A percentile compares a stretch with the other conserved stretches of the same genome.
These are phyloP conservation scores for Lophiotrema nucula DNA, from an alignment of 495 filamentous ascomycete species.

Conservation along the genomic window DNA sequence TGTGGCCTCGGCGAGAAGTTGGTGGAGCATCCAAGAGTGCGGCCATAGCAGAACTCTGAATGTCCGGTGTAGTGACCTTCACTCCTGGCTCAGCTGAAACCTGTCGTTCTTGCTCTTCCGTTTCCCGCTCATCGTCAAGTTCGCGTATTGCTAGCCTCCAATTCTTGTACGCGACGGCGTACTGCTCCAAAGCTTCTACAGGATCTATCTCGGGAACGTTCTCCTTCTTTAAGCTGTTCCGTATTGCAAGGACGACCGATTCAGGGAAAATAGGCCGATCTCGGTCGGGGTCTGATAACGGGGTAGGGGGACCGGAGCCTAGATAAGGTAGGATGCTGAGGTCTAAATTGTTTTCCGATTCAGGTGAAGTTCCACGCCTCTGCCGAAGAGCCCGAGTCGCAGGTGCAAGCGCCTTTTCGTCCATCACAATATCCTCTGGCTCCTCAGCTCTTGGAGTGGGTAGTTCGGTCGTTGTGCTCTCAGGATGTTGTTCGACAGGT, in stretches of 20 bases:
- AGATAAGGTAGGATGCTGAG: conserved; percentile 40
- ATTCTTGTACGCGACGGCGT: conserved; percentile 47
- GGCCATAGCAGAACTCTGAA: conserved; percentile 31
- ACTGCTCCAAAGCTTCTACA: conserved; percentile 45
- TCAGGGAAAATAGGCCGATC: conserved; percentile 29
- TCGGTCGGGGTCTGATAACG: conserved; percentile 34
- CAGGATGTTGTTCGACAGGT: conserved; percentile 11
- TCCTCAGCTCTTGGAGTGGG: conserved; percentile 34
- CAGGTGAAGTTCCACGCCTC: conserved; percentile 14
- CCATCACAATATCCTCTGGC: conserved; percentile 29
- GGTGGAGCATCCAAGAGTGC: conserved; percentile 16
- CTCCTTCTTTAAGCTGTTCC: conserved; percentile 8
- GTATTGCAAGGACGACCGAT: conserved; percentile 23
- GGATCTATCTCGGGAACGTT: conserved; percentile 7
- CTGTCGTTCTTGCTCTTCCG: conserved; percentile 54
- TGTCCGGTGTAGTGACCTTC: conserved; percentile 43
- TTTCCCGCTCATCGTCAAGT: conserved; percentile 54
- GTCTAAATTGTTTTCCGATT: conserved; percentile 34
- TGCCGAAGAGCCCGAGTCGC: conserved; percentile 6
- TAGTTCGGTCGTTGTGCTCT: conserved; percentile 25
- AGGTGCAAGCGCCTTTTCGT: conserved; percentile 12
- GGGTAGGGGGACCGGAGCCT: conserved; percentile 36
- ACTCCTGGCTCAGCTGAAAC: conserved; percentile 42
- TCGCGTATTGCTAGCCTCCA: conserved; percentile 54
- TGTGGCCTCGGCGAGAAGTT: conserved; percentile 5